Conservation (phyloP, 1,139 yeast species). For the Petasospora fabianii region DNA sequence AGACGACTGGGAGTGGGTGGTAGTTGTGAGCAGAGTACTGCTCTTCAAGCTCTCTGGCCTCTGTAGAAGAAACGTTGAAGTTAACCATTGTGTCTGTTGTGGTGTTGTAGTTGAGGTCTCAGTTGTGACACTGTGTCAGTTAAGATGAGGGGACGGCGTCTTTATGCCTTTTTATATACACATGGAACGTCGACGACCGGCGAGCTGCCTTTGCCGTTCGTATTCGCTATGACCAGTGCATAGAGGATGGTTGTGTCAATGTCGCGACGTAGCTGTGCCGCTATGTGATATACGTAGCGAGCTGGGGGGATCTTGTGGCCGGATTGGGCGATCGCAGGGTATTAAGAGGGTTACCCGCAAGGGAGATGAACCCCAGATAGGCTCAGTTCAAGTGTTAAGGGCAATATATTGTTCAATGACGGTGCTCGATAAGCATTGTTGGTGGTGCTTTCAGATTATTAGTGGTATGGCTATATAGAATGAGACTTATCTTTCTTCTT, state of each 20-base stretch:
- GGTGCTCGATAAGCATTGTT: too few relatives aligned
- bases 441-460: too few relatives aligned
- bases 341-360: background rate
- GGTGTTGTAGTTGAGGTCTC: too few relatives aligned
- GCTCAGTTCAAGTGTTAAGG: too few relatives aligned
- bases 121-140: too few relatives aligned
- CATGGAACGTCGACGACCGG: constrained; percentile 1
- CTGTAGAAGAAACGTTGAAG: constrained; percentile 52
- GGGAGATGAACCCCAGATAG: too few relatives aligned
- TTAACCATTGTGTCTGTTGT: constrained; percentile 12
- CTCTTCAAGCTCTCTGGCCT: constrained; percentile 67
- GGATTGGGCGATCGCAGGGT: background rate
- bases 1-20: constrained; percentile 95
- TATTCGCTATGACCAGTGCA: constrained; percentile 28
- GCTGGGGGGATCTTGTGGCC: background rate
- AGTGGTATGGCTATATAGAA: too few relatives aligned
- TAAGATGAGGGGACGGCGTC: too few relatives aligned
- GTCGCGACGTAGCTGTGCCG: constrained; percentile 13
- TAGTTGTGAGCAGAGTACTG: constrained; percentile 94
- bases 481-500: too few relatives aligned
- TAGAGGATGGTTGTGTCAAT: constrained; percentile 21
- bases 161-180: constrained; percentile 5
- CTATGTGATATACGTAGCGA: constrained; percentile 28
- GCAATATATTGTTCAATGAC: too few relatives aligned
- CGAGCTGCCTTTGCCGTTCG: constrained; percentile 15